Evolutionary conservation across 495 filamentous ascomycete species (phyloP), one percentile per base, ranked within the genome.

Genomic region (Cryomyces minteri): DNA sequence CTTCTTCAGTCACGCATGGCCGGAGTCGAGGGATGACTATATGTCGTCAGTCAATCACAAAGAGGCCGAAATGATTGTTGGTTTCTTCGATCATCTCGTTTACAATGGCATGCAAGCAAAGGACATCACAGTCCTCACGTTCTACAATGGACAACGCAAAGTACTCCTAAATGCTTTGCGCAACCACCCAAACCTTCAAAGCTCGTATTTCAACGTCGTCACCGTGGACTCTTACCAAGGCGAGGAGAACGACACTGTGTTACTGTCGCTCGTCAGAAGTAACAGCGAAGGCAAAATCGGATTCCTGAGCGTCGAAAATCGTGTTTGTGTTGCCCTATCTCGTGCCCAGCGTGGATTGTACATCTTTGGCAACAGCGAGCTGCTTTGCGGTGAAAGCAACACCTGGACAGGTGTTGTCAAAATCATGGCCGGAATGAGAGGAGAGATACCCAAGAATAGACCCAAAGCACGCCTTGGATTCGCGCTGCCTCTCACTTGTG

Each of bases 171-270:
- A 58, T 32, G 54, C 62, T 2, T 56, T 88, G 40, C 71, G 61
- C 39, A 59, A 49, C 14, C 67, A 77, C 40, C 48, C 57, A 0
- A 67, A 71, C 41, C 62, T 85, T 1, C 56, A 59, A 47, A 63
- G 61, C 5, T 43, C 51, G 0, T 56, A 59, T 32, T 70, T 81
- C 53, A 86, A 83, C 28, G 76, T 95, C 1, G 70, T 68, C 36
- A 95, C 90, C 0, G 84, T 96, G 0, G 90, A 96, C 54, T 87
- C 83, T 0, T 95, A 88, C 58, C 90, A 96, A 56, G 88, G 88
- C 30, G 86, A 95, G 56, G 87, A 96, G 53, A 95, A 95, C 52
- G 84, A 85, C 14, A 67, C 95, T 33, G 64, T 95, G 12, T 52
- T 96, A 4, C 67, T 95, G 1, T 94, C 88, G 0, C 64, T 95